Conservation (phyloP, 2,329 filamentous ascomycete genomes). For the Talaromyces sp. region DNA sequence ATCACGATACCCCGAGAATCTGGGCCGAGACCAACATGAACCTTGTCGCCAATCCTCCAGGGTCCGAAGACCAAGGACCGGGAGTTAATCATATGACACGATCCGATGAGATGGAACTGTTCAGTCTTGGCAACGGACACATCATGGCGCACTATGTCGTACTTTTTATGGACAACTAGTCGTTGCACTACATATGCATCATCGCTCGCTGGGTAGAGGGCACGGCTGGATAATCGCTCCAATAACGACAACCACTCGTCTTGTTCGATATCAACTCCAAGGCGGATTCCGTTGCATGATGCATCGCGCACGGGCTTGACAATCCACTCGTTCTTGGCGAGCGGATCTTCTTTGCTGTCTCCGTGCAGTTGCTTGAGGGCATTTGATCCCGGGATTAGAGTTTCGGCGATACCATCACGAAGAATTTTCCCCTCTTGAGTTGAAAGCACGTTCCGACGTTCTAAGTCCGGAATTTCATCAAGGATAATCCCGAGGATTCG, state of each 20-base stretch:
- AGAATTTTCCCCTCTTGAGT: slow-evolving; percentile 22
- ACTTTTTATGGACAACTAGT: slow-evolving; percentile 22
- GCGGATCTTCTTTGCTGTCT: slow-evolving; percentile 2
- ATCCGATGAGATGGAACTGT: slow-evolving; percentile 25
- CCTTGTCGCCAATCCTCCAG: slow-evolving; percentile 28
- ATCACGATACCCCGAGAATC: slow-evolving; percentile 9
- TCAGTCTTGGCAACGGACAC: not conserved
- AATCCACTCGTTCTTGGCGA: slow-evolving; percentile 25
- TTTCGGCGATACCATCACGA: slow-evolving; percentile 24
- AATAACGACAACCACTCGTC: slow-evolving; percentile 25
- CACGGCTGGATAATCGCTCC: slow-evolving; percentile 18
- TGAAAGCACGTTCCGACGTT: slow-evolving; percentile 22
- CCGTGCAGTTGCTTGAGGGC: slow-evolving; percentile 22
- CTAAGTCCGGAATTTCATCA: slow-evolving; percentile 23
- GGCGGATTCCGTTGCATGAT: slow-evolving; percentile 26
- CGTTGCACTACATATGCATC: slow-evolving; percentile 25
- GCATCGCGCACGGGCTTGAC: slow-evolving; percentile 27
- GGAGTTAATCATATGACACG: slow-evolving; percentile 27
- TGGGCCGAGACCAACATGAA: slow-evolving; percentile 19
- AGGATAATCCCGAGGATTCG: slow-evolving; percentile 33
- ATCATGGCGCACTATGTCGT: slow-evolving; percentile 24
- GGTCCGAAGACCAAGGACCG: slow-evolving; percentile 22
- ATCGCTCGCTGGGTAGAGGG: slow-evolving; percentile 5
- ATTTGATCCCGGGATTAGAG: slow-evolving; percentile 27
- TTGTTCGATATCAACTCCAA: slow-evolving; percentile 23